Evolutionary conservation across 1,284 basidiomycete species (phyloP).

Genomic region (Rhodotorula sp.): DNA sequence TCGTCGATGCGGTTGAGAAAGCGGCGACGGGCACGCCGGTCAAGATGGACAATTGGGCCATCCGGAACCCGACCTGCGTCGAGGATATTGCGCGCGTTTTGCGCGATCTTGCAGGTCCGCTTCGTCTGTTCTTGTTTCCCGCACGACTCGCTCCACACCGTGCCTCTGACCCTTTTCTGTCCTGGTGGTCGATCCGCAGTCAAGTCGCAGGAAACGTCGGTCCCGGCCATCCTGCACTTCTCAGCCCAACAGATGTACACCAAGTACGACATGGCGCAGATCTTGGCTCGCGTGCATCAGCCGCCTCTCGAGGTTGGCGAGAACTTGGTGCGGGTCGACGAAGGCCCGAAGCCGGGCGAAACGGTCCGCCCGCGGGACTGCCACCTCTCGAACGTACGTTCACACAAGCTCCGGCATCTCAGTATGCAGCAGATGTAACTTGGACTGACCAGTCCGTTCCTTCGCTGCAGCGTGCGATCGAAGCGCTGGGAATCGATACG

Average conservation of each 20-base stretch:
- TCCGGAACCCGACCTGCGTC: slow-evolving; percentile 74
- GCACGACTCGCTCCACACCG: not conserved
- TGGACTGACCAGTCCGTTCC: not conserved
- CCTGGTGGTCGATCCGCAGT: not conserved
- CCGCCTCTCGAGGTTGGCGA: slow-evolving; percentile 59
- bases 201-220: slow-evolving; percentile 49
- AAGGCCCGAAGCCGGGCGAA: slow-evolving; percentile 61
- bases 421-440: too few species aligned
- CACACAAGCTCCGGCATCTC: not conserved
- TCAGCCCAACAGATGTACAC: slow-evolving; percentile 70
- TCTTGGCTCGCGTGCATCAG: slow-evolving; percentile 61
- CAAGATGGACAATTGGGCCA: slow-evolving; percentile 83
- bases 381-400: slow-evolving; percentile 53
- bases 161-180: not conserved
- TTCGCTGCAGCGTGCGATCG: slow-evolving; percentile 26
- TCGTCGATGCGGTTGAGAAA: slow-evolving; percentile 72
- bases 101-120: slow-evolving; percentile 67
- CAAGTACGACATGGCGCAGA: slow-evolving; percentile 77
- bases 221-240: slow-evolving; percentile 72
- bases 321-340: slow-evolving; percentile 62
- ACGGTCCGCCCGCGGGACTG: slow-evolving; percentile 69
- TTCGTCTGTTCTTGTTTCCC: not conserved
- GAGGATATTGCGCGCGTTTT: slow-evolving; percentile 41
- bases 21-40: slow-evolving; percentile 64
- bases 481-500: slow-evolving; percentile 34